Base-by-base conservation (phyloP, 2,329 filamentous ascomycete genomes). In the Sclerotinia nivalis region DNA sequence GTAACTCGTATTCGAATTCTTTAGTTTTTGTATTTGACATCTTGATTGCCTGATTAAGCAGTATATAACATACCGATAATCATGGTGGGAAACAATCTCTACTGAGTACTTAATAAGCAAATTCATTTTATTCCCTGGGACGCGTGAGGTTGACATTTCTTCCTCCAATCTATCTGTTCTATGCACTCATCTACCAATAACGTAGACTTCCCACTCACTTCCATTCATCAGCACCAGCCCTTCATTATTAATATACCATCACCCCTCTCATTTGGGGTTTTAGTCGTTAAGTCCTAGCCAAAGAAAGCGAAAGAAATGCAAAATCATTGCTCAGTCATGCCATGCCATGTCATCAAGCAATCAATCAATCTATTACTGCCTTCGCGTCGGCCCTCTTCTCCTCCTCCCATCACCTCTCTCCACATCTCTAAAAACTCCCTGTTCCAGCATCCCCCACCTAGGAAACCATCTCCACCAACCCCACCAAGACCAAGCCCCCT, bases 401-500 rank as follows among this genome's bases (percentile, higher is more conserved):
- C n/a, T 15, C 13, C 5, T 31, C 31, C 22, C 22, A 40, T 37
- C 31, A 6, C 4, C n/a, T 12, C 47, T 40, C 34, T 52, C 47
- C 5, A 52, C 47, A 43, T 43, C n/a, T 34, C 22, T 40, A 20
- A 40, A 65, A 13, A 43, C 18, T 22, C 47, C 61, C 18, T 65
- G 61, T 15, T 54, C 61, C n/a, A 65, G n/a, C n/a, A 43, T 3
- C 9, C 61, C 61, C 65, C 65, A 67, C 22, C 40, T 60, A 34
- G 65, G 65, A 59, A 60, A 9, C 54, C 54, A 67, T 60, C 65
- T 67, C 25, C 31, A 58, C 65, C 65, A 60, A 67, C 31, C 25
- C 62, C 34, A 55, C 50, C 49, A 66, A 56, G n/a, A 28, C 50
- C 52, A 67, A 20, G 22, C 22, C 31, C 22, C 65, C 54, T 37